These are phyloP conservation scores for Phytophthora pistaciae DNA, from an alignment of 352 stramenopile genomes.

Conservation along the genomic window DNA sequence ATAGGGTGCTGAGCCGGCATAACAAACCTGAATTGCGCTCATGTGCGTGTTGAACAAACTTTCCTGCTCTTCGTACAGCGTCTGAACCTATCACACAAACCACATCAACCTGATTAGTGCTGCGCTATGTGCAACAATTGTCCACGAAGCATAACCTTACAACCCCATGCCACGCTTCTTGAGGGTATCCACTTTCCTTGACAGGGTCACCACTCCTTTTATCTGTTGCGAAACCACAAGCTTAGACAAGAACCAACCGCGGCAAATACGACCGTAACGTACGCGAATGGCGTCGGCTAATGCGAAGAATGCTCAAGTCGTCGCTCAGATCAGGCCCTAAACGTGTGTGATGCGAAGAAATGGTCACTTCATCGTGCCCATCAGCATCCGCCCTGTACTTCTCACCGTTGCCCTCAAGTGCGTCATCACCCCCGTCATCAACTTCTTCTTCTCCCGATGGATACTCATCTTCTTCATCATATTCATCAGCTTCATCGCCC, in stretches of 20 bases:
- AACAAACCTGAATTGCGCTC: conserved; percentile 92
- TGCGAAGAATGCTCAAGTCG: conserved; percentile 69
- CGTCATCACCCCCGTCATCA: conserved; percentile 28
- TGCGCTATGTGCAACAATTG: neutral
- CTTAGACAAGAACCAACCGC: neutral
- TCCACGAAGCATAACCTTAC: conserved; percentile 28
- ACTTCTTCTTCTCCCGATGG: conserved; percentile 29
- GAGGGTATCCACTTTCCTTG: conserved; percentile 47
- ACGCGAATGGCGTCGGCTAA: conserved; percentile 61
- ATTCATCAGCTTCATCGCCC: conserved; percentile 37
- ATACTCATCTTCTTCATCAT: conserved; percentile 31
- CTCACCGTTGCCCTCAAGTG: conserved; percentile 28
- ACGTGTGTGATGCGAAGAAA: conserved; percentile 34
- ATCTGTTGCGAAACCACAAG: conserved; percentile 17
- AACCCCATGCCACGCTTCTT: conserved; percentile 77
- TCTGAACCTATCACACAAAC: conserved; percentile 69
- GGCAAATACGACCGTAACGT: conserved; percentile 14
- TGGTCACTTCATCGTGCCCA: conserved; percentile 30
- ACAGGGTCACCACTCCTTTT: conserved; percentile 27
- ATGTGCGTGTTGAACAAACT: conserved; percentile 97
- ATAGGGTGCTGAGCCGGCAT: neutral
- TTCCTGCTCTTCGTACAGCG: conserved; percentile 97
- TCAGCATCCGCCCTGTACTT: conserved; percentile 15
- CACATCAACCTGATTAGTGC: neutral
- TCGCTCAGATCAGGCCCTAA: conserved; percentile 43